Conservation (phyloP, 179 eudicot species). For the Gypsophila paniculata region DNA sequence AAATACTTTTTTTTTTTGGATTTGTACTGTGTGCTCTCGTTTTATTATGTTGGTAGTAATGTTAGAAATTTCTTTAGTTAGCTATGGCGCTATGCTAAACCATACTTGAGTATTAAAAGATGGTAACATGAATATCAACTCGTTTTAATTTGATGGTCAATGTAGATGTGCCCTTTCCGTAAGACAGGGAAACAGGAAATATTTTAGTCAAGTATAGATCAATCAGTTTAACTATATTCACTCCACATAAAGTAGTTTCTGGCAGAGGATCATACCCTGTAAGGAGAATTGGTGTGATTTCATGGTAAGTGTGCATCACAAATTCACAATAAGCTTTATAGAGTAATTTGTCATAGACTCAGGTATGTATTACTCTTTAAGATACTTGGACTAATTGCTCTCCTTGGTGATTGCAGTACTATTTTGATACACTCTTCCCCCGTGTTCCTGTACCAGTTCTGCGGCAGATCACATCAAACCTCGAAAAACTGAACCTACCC, state of each 20-base stretch:
- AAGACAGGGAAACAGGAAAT: not conserved
- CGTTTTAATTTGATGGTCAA: not conserved
- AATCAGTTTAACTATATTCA: not conserved
- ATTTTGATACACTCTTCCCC: constrained; percentile 92
- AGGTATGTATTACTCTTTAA: not conserved
- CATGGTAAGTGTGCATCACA: not conserved
- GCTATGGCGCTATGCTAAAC: not conserved
- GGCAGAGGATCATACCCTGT: too few relatives aligned
- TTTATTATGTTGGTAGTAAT: too few relatives aligned
- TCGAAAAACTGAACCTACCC: constrained; percentile 80
- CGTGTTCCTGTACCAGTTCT: constrained; percentile 83
- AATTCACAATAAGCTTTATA: too few relatives aligned
- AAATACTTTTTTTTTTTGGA: not conserved
- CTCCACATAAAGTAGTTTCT: not conserved
- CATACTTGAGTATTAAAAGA: not conserved
- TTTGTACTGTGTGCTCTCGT: too few relatives aligned
- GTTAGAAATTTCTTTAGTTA: too few relatives aligned
- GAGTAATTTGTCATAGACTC: not conserved
- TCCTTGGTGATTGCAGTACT: constrained; percentile 59
- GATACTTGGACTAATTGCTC: constrained; percentile 9
- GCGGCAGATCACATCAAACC: constrained; percentile 61
- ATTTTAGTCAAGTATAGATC: not conserved
- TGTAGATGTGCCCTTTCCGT: not conserved
- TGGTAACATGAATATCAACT: not conserved
- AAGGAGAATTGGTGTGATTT: not conserved